phyloP scores from a whole-genome alignment of 768 basidiomycete species.

The Mycena floridula region DNA sequence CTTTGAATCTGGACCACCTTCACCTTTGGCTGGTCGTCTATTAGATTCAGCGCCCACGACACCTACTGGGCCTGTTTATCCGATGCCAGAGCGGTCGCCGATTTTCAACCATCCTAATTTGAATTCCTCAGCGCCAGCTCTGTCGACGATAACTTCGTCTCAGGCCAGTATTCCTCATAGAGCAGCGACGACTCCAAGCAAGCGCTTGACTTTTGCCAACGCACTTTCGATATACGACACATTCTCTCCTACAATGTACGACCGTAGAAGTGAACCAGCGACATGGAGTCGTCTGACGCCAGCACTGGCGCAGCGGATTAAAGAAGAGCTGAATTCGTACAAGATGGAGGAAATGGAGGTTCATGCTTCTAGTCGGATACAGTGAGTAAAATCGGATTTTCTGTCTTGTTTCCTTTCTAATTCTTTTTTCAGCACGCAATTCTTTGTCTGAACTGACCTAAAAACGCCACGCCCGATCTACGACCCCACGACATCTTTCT shows the following conservation, averaged over 20 bases:
- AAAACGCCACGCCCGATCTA: conserved; percentile 9
- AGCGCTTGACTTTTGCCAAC: conserved; percentile 81
- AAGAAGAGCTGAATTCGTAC: conserved; percentile 96
- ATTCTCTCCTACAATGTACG: conserved; percentile 88
- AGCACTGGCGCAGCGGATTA: conserved; percentile 90
- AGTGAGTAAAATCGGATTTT: conserved; percentile 62
- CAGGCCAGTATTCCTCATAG: conserved; percentile 53
- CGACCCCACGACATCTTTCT: conserved; percentile 2
- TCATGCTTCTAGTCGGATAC: conserved; percentile 85
- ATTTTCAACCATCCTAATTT: conserved; percentile 77
- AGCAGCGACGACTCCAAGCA: conserved; percentile 61
- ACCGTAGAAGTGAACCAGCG: conserved; percentile 91
- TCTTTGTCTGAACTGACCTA: conserved; percentile 63
- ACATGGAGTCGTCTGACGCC: conserved; percentile 97
- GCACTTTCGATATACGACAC: conserved; percentile 96
- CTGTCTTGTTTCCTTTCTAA: conserved; percentile 5
- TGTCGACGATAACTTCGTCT: conserved; percentile 49
- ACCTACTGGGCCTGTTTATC: conserved; percentile 28
- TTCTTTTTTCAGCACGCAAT: conserved; percentile 61
- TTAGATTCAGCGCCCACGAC: conserved; percentile 31
- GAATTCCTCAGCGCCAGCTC: conserved; percentile 86
- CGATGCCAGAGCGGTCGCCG: conserved; percentile 38
- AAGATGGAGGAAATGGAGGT: conserved; percentile 99
- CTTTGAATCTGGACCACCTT: conserved; percentile 39
- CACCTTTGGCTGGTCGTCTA: conserved; percentile 10